These are phyloP conservation scores for Chamaecyparis obtusa DNA, from an alignment of 75 land plant genomes.

Conservation along the genomic window DNA sequence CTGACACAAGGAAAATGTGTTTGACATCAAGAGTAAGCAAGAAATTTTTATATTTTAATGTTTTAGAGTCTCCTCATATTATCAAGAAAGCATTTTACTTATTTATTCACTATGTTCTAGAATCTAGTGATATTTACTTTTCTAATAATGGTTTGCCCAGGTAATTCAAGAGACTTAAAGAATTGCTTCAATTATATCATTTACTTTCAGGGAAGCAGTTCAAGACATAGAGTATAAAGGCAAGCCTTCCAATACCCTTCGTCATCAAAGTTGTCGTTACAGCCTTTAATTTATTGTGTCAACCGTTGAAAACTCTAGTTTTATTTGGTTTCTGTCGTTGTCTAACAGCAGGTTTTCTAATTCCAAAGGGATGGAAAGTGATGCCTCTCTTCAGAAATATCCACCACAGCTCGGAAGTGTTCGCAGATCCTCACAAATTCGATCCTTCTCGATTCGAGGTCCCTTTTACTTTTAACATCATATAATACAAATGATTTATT, in stretches of 20 bases:
- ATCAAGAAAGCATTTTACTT: too few relatives aligned
- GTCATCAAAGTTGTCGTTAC: neutral
- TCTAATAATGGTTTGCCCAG: slow-evolving; percentile 12
- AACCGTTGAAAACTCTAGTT: neutral
- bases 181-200: slow-evolving; percentile 58
- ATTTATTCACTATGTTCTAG: too few relatives aligned
- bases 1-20: slow-evolving; percentile 72
- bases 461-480: neutral
- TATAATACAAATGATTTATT: too few relatives aligned
- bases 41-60: too few relatives aligned
- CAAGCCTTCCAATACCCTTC: neutral
- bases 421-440: slow-evolving; percentile 26
- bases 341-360: slow-evolving; percentile 19
- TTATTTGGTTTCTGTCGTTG: neutral
- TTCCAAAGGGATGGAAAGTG: slow-evolving; percentile 44
- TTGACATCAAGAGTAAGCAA: slow-evolving; percentile 64
- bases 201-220: slow-evolving; percentile 73
- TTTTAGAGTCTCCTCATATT: neutral
- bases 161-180: slow-evolving; percentile 72
- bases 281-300: too few relatives aligned
- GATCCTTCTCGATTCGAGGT: slow-evolving; percentile 46
- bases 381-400: slow-evolving; percentile 36
- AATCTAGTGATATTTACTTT: too few relatives aligned
- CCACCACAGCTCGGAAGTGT: slow-evolving; percentile 35
- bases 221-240: slow-evolving; percentile 70